Evolutionary conservation across 805 yeast species (phyloP).

Genomic region (Novakomyces olei): DNA sequence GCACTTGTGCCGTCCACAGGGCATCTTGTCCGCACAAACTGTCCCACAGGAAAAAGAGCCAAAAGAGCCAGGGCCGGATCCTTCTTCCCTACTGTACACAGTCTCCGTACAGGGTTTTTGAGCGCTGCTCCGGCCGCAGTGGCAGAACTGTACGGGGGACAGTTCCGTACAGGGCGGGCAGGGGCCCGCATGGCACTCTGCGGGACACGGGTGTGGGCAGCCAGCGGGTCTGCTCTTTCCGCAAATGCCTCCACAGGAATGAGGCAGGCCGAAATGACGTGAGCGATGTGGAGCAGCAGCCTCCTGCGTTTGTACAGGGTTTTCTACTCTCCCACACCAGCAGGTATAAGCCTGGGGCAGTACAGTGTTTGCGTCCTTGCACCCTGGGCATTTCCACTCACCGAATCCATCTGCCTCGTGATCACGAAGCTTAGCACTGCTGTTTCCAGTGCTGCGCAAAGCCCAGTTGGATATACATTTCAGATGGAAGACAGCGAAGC

Average conservation of each 20-base stretch:
- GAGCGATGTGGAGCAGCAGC: too few relatives aligned
- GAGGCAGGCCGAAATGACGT: slow-evolving; percentile 60
- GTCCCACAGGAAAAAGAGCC: slow-evolving; percentile 30
- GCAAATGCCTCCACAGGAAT: slow-evolving; percentile 79
- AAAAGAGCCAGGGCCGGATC: neutral
- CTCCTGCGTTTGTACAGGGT: slow-evolving; percentile 28
- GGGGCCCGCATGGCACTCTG: slow-evolving; percentile 73
- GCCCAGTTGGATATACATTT: slow-evolving; percentile 83
- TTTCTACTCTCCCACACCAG: slow-evolving; percentile 68
- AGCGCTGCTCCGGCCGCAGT: slow-evolving; percentile 44
- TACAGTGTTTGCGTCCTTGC: slow-evolving; percentile 28
- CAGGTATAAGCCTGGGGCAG: slow-evolving; percentile 44
- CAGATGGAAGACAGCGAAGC: slow-evolving; percentile 68
- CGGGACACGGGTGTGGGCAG: slow-evolving; percentile 52
- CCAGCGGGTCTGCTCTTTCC: slow-evolving; percentile 22
- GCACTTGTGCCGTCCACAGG: slow-evolving; percentile 57
- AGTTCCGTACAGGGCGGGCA: slow-evolving; percentile 63
- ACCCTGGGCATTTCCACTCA: slow-evolving; percentile 69
- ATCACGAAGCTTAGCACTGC: slow-evolving; percentile 3
- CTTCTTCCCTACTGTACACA: slow-evolving; percentile 37
- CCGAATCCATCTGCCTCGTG: too few relatives aligned
- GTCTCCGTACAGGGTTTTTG: slow-evolving; percentile 58
- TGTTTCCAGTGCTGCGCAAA: slow-evolving; percentile 29
- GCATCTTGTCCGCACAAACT: slow-evolving; percentile 36
- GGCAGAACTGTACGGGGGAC: slow-evolving; percentile 48